phyloP scores from a whole-genome alignment of 1,284 basidiomycete species.

The Apiotrichum montevideense region DNA sequence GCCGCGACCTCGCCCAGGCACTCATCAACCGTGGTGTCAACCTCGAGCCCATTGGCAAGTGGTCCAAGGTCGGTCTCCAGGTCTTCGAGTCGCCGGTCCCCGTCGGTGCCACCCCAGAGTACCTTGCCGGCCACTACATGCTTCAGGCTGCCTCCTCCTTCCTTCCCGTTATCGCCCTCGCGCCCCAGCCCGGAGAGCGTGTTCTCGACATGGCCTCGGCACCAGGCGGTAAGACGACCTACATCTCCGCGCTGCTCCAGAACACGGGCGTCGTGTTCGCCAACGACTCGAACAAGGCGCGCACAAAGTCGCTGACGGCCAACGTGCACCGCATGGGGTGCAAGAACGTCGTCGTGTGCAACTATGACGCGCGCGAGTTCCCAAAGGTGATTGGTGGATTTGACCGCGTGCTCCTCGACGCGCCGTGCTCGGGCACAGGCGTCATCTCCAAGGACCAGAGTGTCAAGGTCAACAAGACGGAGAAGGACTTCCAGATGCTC shows the following conservation, averaged over 20 bases:
- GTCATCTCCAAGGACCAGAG: slow-evolving; percentile 97
- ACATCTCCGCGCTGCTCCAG: slow-evolving; percentile 91
- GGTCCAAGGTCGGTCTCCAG: slow-evolving; percentile 97
- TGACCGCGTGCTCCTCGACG: slow-evolving; percentile 91
- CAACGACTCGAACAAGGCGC: slow-evolving; percentile 90
- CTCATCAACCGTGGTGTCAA: slow-evolving; percentile 95
- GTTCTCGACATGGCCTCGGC: slow-evolving; percentile 98
- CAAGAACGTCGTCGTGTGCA: slow-evolving; percentile 96
- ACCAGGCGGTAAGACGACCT: slow-evolving; percentile 95
- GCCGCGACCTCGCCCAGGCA: slow-evolving; percentile 89
- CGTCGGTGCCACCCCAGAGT: slow-evolving; percentile 95
- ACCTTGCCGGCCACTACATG: slow-evolving; percentile 99
- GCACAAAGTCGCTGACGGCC: slow-evolving; percentile 93
- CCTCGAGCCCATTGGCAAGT: slow-evolving; percentile 95
- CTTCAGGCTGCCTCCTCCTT: slow-evolving; percentile 98
- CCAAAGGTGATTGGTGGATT: slow-evolving; percentile 99
- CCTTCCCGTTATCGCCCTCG: slow-evolving; percentile 94
- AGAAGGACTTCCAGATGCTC: slow-evolving; percentile 88
- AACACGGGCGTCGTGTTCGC: slow-evolving; percentile 98
- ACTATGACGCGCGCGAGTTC: slow-evolving; percentile 95
- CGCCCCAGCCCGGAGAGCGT: slow-evolving; percentile 87
- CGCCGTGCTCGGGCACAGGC: slow-evolving; percentile 96
- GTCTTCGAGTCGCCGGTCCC: slow-evolving; percentile 96
- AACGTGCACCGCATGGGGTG: slow-evolving; percentile 96
- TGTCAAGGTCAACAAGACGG: slow-evolving; percentile 97